Conservation (phyloP, 352 stramenopile species). For the Phytophthora citricola region DNA sequence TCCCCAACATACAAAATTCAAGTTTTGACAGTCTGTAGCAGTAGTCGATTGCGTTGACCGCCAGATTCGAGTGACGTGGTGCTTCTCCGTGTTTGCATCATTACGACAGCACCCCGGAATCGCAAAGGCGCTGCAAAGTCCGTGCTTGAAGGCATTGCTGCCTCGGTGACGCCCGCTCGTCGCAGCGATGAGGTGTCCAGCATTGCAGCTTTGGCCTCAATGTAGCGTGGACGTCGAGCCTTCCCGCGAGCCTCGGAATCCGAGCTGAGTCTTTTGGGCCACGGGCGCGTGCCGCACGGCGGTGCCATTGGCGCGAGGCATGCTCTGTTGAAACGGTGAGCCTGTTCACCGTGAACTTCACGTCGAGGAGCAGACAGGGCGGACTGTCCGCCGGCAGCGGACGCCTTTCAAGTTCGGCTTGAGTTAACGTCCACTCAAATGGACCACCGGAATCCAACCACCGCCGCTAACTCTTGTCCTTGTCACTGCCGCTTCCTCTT, state of each 20-base stretch:
- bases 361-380: neutral
- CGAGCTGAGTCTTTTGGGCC: neutral
- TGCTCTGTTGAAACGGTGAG: slow-evolving; percentile 7
- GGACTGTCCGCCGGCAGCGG: neutral
- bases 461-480: neutral
- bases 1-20: neutral
- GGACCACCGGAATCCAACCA: no score
- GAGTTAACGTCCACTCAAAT: no score
- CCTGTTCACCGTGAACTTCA: neutral
- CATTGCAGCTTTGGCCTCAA: neutral
- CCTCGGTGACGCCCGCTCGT: neutral
- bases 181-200: neutral
- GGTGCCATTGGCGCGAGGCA: slow-evolving; percentile 16
- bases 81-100: neutral
- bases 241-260: neutral
- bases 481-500: slow-evolving; percentile 7
- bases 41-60: neutral
- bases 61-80: slow-evolving; percentile 8
- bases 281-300: slow-evolving; percentile 3
- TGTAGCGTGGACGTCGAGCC: no score
- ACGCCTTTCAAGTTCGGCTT: neutral
- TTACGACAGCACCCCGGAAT: slow-evolving; percentile 8
- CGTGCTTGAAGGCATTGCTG: neutral
- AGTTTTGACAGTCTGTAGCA: neutral
- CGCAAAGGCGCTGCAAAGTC: neutral